A percentile compares a stretch with the other conserved stretches of the same genome.
phyloP scores from a whole-genome alignment of 768 basidiomycete species.

The Russula sp. region DNA sequence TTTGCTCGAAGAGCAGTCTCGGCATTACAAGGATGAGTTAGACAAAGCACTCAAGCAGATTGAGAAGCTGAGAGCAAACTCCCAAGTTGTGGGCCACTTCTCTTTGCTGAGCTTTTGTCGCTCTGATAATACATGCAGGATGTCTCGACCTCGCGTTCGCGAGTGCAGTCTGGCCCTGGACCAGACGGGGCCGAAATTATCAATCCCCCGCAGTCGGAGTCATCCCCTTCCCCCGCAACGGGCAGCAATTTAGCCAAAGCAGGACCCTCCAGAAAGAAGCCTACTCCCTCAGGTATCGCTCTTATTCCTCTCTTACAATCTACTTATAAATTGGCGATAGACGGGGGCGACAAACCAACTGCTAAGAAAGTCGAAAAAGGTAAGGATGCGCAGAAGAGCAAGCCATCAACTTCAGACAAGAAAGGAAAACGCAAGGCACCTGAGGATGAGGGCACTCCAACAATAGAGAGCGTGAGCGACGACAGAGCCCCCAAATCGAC shows the following conservation, averaged over 20 bases:
- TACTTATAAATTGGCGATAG: neutral
- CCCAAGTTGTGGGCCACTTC: conserved; percentile 4
- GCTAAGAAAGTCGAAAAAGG: conserved; percentile 20
- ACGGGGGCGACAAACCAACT: conserved; percentile 3
- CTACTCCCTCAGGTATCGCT: neutral
- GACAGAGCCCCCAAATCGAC: neutral
- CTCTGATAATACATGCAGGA: neutral
- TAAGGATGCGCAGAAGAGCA: conserved; percentile 12
- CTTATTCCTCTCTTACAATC: neutral
- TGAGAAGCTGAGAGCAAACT: conserved; percentile 1
- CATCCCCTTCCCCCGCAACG: neutral
- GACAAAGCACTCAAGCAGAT: conserved; percentile 26
- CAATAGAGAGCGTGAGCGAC: conserved; percentile 1
- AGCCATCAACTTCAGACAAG: neutral
- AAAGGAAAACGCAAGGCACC: conserved; percentile 39
- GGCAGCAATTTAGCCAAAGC: neutral
- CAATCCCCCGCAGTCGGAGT: neutral
- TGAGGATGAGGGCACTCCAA: conserved; percentile 25
- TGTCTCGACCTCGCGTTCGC: neutral
- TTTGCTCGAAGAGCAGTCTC: conserved; percentile 16
- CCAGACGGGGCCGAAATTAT: neutral
- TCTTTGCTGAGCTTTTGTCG: neutral
- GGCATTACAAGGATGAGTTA: conserved; percentile 17
- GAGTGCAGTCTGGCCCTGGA: neutral
- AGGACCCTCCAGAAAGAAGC: neutral